These are phyloP conservation scores for Alternaria sp. DNA, from an alignment of 2,329 filamentous ascomycete species.

Conservation along the genomic window DNA sequence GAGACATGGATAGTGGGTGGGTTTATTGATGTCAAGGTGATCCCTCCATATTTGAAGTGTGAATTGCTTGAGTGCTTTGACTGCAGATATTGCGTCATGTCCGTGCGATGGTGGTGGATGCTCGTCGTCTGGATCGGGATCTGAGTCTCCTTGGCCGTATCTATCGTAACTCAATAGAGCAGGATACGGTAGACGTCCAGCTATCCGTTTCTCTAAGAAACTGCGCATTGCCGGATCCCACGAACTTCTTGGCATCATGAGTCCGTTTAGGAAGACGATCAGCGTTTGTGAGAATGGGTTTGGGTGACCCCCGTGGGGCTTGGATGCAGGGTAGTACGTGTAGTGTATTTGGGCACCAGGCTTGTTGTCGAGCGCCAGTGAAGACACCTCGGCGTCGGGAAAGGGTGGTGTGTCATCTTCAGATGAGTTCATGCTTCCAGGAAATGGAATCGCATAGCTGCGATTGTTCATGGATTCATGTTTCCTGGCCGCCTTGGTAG, in stretches of 20 bases:
- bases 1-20: slow-evolving; percentile 37
- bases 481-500: slow-evolving; percentile 11
- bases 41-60: slow-evolving; percentile 51
- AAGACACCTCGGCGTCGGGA: slow-evolving; percentile 40
- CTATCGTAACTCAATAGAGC: slow-evolving; percentile 65
- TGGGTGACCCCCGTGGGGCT: slow-evolving; percentile 28
- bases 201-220: slow-evolving; percentile 40
- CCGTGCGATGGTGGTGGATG: slow-evolving; percentile 52
- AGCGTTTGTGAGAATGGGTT: slow-evolving; percentile 49
- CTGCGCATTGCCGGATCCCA: slow-evolving; percentile 49
- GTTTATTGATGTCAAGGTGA: slow-evolving; percentile 47
- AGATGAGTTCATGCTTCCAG: slow-evolving; percentile 29
- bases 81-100: slow-evolving; percentile 58
- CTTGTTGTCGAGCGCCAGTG: slow-evolving; percentile 39
- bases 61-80: slow-evolving; percentile 57
- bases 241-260: slow-evolving; percentile 51
- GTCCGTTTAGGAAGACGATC: slow-evolving; percentile 57
- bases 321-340: slow-evolving; percentile 46
- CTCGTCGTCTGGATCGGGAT: slow-evolving; percentile 54
- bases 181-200: slow-evolving; percentile 43
- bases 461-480: slow-evolving; percentile 10
- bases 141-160: slow-evolving; percentile 64
- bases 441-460: slow-evolving; percentile 22
- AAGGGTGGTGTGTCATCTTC: slow-evolving; percentile 42
- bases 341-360: slow-evolving; percentile 42